These are phyloP conservation scores for Borovskyia barvae DNA, from an alignment of 208 protist species.

Conservation along the genomic window DNA sequence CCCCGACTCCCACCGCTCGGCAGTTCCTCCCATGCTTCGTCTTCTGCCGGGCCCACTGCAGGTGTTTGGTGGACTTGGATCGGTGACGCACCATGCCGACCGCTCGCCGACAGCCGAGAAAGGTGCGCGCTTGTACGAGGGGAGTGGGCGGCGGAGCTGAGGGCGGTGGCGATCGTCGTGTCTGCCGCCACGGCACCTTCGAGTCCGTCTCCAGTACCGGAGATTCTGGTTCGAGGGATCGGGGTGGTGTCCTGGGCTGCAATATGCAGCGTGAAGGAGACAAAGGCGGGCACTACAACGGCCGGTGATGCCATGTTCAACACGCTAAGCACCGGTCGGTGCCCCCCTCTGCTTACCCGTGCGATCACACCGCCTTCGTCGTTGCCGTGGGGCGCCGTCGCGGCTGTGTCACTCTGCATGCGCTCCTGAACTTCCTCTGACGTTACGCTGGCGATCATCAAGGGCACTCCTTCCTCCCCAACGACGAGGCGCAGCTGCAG, in stretches of 20 bases:
- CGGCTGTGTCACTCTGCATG: too few species aligned
- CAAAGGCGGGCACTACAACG: background rate
- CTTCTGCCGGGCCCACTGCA: too few species aligned
- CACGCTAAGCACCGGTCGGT: too few species aligned
- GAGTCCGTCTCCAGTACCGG: background rate
- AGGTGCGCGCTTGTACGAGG: conserved; percentile 11
- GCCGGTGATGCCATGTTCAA: background rate
- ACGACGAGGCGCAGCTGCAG: conserved; percentile 36
- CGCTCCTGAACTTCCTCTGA: conserved; percentile 8
- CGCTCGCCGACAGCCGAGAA: conserved; percentile 14
- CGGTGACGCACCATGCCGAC: too few species aligned
- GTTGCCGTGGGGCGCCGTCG: background rate
- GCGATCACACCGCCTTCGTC: background rate
- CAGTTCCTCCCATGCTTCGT: too few species aligned
- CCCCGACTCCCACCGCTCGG: too few species aligned
- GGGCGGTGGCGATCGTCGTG: conserved; percentile 5
- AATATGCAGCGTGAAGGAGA: conserved; percentile 26
- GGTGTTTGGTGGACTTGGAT: too few species aligned
- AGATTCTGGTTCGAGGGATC: background rate
- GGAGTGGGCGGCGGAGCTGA: conserved; percentile 10
- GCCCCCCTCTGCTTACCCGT: too few species aligned
- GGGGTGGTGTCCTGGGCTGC: conserved; percentile 15
- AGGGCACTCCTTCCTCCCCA: conserved; percentile 31
- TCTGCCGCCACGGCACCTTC: background rate
- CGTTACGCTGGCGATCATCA: conserved; percentile 31